Base-by-base conservation (phyloP, 179 eudicot genomes). In the Spinacia oleracea region DNA sequence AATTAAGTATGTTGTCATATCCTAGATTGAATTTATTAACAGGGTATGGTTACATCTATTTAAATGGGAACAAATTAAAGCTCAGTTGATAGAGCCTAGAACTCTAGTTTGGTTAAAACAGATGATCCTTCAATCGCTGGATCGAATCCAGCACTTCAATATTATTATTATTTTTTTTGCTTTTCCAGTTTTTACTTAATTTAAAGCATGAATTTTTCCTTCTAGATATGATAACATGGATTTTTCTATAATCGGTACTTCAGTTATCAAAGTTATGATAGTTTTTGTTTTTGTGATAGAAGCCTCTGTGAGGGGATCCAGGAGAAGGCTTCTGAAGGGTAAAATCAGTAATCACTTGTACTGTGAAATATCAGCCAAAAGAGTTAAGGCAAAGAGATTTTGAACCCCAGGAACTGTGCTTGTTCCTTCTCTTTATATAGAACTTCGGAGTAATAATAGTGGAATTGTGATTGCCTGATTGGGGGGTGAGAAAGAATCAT, bases 61-160 rank as follows among this genome's bases (percentile, higher is more conserved):
- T 2, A 53, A 53, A 51, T 16, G 9, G 35, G 27, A 66, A 51
- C 6, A 6, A 23, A 53, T 53, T 53, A 20, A 16, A 70, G 58
- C 40, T 51, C 43, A 50, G 42, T 72, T 27, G 43, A 42, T 72
- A 72, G 27, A 72, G 75, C 6, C 43, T 25, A 50, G 62, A 59
- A 31, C 27, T 72, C 43, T 72, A 71, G 60, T 50, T 70, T 5
- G 56, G n/a, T 20, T n/a, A 3, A n/a, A 25, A 45, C 56, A 46
- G 56, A 45, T n/a, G 32, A 84, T 86, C 88, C 87, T 88, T 84
- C 84, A 88, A 91, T 89, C 85, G 83, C 92, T 91, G 89, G 92
- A 88, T 88, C 87, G 85, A 91, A 86, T 91, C 89, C 91, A 84
- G 88, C 86, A 86, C 89, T 89, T 85, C 87, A 87, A 89, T 88